A percentile compares a stretch with the other conserved stretches of the same genome.
Evolutionary conservation across 2,329 filamentous ascomycete species (phyloP).

Genomic region (Hypocreales sp.): DNA sequence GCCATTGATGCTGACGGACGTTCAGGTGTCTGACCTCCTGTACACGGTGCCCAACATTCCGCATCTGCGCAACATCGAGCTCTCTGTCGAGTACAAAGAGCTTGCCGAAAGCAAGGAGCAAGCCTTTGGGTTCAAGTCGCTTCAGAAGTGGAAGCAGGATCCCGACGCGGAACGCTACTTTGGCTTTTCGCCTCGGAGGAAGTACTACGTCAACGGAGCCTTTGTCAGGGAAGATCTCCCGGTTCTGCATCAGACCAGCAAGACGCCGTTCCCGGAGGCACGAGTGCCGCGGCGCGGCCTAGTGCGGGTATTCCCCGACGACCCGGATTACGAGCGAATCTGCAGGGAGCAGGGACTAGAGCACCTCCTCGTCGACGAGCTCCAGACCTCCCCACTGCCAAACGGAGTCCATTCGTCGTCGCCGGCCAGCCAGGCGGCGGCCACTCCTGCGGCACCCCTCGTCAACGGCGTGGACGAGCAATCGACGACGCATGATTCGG

Average conservation of each 20-base stretch:
- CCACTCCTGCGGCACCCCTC: slow-evolving; percentile 8
- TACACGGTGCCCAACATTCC: slow-evolving; percentile 39
- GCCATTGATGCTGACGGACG: slow-evolving; percentile 1
- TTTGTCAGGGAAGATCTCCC: slow-evolving; percentile 36
- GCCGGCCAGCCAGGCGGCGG: slow-evolving; percentile 22
- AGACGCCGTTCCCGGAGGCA: slow-evolving; percentile 36
- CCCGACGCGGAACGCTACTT: slow-evolving; percentile 34
- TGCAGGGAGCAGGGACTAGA: slow-evolving; percentile 42
- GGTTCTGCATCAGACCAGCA: slow-evolving; percentile 29
- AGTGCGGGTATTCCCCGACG: slow-evolving; percentile 34
- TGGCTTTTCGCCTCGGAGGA: slow-evolving; percentile 39
- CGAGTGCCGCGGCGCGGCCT: slow-evolving; percentile 40
- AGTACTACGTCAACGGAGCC: slow-evolving; percentile 41
- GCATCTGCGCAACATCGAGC: slow-evolving; percentile 38
- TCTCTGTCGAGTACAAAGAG: slow-evolving; percentile 45
- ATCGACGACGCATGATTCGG: slow-evolving; percentile 5
- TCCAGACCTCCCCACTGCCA: slow-evolving; percentile 24
- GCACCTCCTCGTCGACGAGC: slow-evolving; percentile 34
- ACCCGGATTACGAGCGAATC: slow-evolving; percentile 39
- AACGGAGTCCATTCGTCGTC: slow-evolving; percentile 33
- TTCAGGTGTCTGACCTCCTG: slow-evolving; percentile 45
- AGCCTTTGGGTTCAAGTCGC: slow-evolving; percentile 22
- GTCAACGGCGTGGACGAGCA: slow-evolving; percentile 16
- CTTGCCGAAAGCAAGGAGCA: slow-evolving; percentile 34
- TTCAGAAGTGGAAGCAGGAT: slow-evolving; percentile 43